phyloP scores from a whole-genome alignment of 2,329 filamentous ascomycete species.

The Beauveria rudraprayagi region DNA sequence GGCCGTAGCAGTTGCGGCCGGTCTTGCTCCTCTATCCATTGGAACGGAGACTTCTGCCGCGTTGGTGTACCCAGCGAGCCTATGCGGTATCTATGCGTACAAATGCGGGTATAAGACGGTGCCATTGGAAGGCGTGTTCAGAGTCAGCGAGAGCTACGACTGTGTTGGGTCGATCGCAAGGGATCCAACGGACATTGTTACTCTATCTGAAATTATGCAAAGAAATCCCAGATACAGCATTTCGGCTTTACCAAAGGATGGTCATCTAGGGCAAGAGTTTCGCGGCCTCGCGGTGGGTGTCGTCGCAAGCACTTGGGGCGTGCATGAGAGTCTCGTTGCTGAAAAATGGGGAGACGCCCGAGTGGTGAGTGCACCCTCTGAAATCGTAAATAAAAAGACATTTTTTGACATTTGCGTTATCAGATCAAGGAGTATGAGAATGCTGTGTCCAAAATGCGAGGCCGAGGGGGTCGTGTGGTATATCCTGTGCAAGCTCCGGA shows the following conservation, averaged over 20 bases:
- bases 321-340: background rate
- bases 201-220: background rate
- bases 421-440: conserved; percentile 5
- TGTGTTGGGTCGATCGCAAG: conserved; percentile 6
- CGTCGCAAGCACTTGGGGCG: background rate
- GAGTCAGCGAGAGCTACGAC: conserved; percentile 5
- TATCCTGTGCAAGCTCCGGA: background rate
- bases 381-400: background rate
- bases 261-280: background rate
- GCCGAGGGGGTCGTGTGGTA: background rate
- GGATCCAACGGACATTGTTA: background rate
- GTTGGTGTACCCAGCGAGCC: conserved; percentile 6
- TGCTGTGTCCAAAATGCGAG: background rate
- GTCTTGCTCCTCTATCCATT: conserved; percentile 6
- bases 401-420: background rate
- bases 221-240: background rate
- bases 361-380: background rate
- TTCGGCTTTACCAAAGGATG: background rate
- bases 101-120: conserved; percentile 2
- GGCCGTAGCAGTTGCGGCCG: conserved; percentile 7
- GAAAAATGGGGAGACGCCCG: conserved; percentile 1
- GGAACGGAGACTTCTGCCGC: conserved; percentile 6
- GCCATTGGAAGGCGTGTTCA: conserved; percentile 7
- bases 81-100: conserved; percentile 7
- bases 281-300: background rate